Percentiles rank a stretch among this genome's conserved stretches.
Evolutionary conservation across 495 filamentous ascomycete species (phyloP).

Genomic region (Haplographium delicatum): DNA sequence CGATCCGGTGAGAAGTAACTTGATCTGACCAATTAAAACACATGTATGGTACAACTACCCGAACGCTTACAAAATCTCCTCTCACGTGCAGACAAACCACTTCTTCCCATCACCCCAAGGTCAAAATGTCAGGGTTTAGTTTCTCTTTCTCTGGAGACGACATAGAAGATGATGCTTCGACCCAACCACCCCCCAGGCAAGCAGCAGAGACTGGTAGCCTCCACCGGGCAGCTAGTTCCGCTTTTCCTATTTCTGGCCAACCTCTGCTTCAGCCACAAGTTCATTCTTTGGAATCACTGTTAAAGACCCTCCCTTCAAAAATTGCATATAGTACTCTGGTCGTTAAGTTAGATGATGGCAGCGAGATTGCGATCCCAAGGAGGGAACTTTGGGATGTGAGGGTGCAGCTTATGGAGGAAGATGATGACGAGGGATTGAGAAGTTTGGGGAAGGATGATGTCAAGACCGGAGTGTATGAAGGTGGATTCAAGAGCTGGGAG

Average conservation of each 20-base stretch:
- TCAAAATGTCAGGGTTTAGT: slow-evolving; percentile 47
- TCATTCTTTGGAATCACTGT: slow-evolving; percentile 45
- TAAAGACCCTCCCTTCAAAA: slow-evolving; percentile 68
- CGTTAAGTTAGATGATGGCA: slow-evolving; percentile 46
- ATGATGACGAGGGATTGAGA: slow-evolving; percentile 38
- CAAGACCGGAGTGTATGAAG: slow-evolving; percentile 87
- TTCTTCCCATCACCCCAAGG: background rate
- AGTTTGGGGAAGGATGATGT: slow-evolving; percentile 78
- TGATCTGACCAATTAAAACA: too few relatives aligned
- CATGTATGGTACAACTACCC: too few relatives aligned
- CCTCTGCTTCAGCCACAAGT: slow-evolving; percentile 40
- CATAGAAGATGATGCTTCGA: slow-evolving; percentile 59
- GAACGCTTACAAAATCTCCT: too few relatives aligned
- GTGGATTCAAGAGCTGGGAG: slow-evolving; percentile 99
- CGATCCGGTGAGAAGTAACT: too few relatives aligned
- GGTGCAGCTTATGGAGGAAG: slow-evolving; percentile 90
- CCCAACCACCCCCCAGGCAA: slow-evolving; percentile 21
- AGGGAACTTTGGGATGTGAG: slow-evolving; percentile 92
- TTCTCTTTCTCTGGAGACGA: slow-evolving; percentile 84
- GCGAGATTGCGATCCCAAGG: slow-evolving; percentile 58
- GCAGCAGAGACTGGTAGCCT: slow-evolving; percentile 19
- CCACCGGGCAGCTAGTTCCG: slow-evolving; percentile 29
- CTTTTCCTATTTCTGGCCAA: slow-evolving; percentile 44
- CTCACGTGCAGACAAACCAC: slow-evolving; percentile 1
- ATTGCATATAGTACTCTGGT: slow-evolving; percentile 64